Evolutionary conservation across 129 eudicot genomes (phyloP), one percentile per base, ranked within the genome.

Genomic region (Escallonia rubra): DNA sequence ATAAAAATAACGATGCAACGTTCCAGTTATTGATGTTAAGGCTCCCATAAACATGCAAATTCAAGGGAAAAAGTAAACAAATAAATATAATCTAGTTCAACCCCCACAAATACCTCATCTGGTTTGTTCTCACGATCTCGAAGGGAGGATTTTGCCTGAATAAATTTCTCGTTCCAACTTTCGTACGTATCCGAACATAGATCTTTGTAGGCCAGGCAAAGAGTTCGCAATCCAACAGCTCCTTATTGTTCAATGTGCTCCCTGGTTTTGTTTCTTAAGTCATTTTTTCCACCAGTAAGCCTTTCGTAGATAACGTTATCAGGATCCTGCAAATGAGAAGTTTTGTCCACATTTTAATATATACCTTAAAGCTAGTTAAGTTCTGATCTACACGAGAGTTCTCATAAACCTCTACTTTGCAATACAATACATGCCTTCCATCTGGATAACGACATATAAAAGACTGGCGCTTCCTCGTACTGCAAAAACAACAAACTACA

Each of bases 391-490:
- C 48, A 54, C 41, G 46, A n/a, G 46, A 50, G 15, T 38, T 8
- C 68, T 70, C 50, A 67, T 10, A 54, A 10, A 54, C 7, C 15
- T 47, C 61, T 74, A 87, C 98, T 90, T 93, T 93, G 86, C 98
- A 93, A 81, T 93, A 93, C 73, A 93, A 73, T 48, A 93, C 96
- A 80, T 89, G 95, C 79, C 92, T 89, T 16, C 96, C 98, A 80
- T 93, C 92, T 53, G 81, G 83, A 65, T 83, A 93, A 64, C 98
- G 95, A 64, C 98, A 93, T 46, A 93, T 84, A 76, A 93, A 96
- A 74, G 98, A 93, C 77, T 93, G 98, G 69, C 98, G 96, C 88
- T 93, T 93, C 86, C 98, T 84, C 67, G 96, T 87, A 80, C 98
- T 93, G 71, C 44, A 78, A 58, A 54, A 41, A 48, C 52, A 76